phyloP scores from a whole-genome alignment of 2,329 filamentous ascomycete genomes.

The Penicillium verrucosum region DNA sequence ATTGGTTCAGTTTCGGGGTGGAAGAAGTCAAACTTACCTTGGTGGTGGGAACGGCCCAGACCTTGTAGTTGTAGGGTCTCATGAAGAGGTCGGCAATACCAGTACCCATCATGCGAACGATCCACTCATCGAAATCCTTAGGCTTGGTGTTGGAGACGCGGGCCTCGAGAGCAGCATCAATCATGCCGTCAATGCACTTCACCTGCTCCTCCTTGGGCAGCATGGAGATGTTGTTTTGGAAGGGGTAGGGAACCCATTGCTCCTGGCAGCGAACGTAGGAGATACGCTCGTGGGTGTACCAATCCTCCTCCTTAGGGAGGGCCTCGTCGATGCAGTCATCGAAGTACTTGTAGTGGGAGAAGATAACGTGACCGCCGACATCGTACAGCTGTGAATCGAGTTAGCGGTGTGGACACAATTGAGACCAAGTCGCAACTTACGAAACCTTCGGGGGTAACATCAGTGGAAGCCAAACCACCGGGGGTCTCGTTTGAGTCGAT shows the following conservation, averaged over 20 bases:
- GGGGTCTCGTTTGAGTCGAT: constrained; percentile 88
- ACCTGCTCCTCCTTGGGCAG: constrained; percentile 97
- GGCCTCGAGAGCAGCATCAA: constrained; percentile 84
- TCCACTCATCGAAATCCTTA: constrained; percentile 98
- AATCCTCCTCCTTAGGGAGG: constrained; percentile 87
- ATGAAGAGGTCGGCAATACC: constrained; percentile 96
- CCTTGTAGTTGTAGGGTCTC: constrained; percentile 99
- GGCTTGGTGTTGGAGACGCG: constrained; percentile 88
- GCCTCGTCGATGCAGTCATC: constrained; percentile 98
- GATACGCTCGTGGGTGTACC: constrained; percentile 97
- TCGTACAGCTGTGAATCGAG: constrained; percentile 74
- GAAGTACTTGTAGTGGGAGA: constrained; percentile 99
- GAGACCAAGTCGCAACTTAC: constrained; percentile 57
- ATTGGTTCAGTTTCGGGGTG: neutral
- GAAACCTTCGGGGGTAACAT: constrained; percentile 93
- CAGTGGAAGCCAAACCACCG: constrained; percentile 92
- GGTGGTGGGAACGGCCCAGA: constrained; percentile 96
- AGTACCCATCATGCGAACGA: constrained; percentile 82
- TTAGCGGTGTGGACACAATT: neutral
- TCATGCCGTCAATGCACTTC: constrained; percentile 88
- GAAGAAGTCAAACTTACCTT: constrained; percentile 60
- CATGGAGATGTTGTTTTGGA: constrained; percentile 99
- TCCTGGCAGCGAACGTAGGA: constrained; percentile 97
- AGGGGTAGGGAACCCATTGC: constrained; percentile 96
- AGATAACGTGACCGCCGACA: constrained; percentile 96